These are phyloP conservation scores for Alternaria panax DNA, from an alignment of 2,329 filamentous ascomycete species.

Conservation along the genomic window DNA sequence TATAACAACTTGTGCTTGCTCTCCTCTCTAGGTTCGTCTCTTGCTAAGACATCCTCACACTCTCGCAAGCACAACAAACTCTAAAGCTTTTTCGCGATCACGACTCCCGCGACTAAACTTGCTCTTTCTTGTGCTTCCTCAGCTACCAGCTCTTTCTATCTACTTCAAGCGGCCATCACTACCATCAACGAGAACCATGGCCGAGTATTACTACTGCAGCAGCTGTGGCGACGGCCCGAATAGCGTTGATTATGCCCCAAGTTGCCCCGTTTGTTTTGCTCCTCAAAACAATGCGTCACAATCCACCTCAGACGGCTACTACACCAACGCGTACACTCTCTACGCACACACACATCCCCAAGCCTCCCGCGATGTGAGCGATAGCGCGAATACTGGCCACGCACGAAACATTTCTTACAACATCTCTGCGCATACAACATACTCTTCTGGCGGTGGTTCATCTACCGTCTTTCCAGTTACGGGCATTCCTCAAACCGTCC, in stretches of 20 bases:
- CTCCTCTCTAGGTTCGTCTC: not conserved
- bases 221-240: slow-evolving; percentile 3
- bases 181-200: not conserved
- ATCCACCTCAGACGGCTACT: not conserved
- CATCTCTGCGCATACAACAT: not conserved
- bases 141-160: not conserved
- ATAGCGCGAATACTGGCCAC: not conserved
- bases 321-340: not conserved
- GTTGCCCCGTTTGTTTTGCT: not conserved
- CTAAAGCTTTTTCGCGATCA: not conserved
- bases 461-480: not conserved
- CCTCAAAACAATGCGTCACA: not conserved
- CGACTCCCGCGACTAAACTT: not conserved
- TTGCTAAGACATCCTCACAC: not conserved
- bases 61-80: not conserved
- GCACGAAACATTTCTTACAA: no score
- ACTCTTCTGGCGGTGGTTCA: not conserved
- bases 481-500: not conserved
- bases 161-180: not conserved
- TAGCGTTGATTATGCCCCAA: not conserved
- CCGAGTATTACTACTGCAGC: slow-evolving; percentile 1
- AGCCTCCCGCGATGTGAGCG: not conserved
- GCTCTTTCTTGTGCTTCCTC: not conserved
- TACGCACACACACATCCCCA: not conserved
- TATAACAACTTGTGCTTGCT: not conserved